Percentiles rank a stretch among this genome's conserved stretches.
Evolutionary conservation across 2,329 filamentous ascomycete genomes (phyloP).

Genomic region (Colletotrichum sp.): DNA sequence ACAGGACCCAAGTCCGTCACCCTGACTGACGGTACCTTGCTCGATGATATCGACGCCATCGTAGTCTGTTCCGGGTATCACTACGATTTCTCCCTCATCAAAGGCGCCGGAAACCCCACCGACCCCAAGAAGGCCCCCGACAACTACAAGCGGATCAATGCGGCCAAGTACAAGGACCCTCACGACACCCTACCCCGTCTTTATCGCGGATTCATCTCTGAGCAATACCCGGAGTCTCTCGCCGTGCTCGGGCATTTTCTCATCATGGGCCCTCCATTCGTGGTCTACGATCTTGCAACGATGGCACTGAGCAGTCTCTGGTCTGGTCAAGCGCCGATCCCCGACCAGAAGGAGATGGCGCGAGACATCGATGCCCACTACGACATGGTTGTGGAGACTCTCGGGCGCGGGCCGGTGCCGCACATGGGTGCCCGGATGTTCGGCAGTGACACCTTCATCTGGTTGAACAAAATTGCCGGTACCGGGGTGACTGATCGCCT

Average conservation of each 20-base stretch:
- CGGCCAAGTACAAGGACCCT: slow-evolving; percentile 24
- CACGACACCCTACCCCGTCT: slow-evolving; percentile 31
- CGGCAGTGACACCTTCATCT: slow-evolving; percentile 31
- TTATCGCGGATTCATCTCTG: slow-evolving; percentile 34
- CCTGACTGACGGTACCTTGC: slow-evolving; percentile 32
- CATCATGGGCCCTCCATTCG: slow-evolving; percentile 29
- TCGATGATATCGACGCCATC: slow-evolving; percentile 37
- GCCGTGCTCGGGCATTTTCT: slow-evolving; percentile 32
- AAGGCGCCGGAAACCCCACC: slow-evolving; percentile 31
- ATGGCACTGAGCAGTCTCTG: slow-evolving; percentile 35
- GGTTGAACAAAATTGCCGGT: slow-evolving; percentile 46
- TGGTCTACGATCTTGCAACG: slow-evolving; percentile 32
- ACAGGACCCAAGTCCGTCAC: slow-evolving; percentile 31
- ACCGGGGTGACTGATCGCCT: slow-evolving; percentile 45
- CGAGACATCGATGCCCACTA: slow-evolving; percentile 34
- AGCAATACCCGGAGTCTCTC: slow-evolving; percentile 35
- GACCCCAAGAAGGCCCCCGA: slow-evolving; percentile 30
- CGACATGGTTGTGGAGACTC: slow-evolving; percentile 20
- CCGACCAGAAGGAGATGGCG: slow-evolving; percentile 24
- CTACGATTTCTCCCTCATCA: slow-evolving; percentile 32
- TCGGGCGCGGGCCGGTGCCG: slow-evolving; percentile 29
- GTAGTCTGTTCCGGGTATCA: slow-evolving; percentile 36
- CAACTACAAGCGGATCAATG: slow-evolving; percentile 25
- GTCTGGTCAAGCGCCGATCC: slow-evolving; percentile 27
- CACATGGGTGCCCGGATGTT: slow-evolving; percentile 28